Percentiles rank a stretch among this genome's conserved stretches.
phyloP scores from a whole-genome alignment of 2,329 filamentous ascomycete genomes.

The Teratosphaeria nubilosa region DNA sequence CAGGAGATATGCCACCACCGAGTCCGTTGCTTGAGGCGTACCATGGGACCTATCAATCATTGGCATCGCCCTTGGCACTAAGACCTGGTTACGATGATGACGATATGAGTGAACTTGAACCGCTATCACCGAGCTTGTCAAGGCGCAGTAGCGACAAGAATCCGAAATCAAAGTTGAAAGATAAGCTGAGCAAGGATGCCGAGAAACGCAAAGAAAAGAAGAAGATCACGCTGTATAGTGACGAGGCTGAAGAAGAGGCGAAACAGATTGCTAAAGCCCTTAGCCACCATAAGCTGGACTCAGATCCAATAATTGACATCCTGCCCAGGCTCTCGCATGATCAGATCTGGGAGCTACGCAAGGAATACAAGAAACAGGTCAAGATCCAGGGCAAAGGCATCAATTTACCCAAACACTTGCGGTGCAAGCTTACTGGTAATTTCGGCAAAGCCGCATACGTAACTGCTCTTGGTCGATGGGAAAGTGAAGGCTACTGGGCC shows the following conservation, averaged over 20 bases:
- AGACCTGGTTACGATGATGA: conserved; percentile 46
- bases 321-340: conserved; percentile 76
- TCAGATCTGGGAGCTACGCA: conserved; percentile 75
- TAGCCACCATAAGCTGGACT: conserved; percentile 53
- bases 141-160: conserved; percentile 5
- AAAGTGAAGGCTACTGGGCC: conserved; percentile 93
- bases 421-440: conserved; percentile 63
- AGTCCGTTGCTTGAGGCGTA: conserved; percentile 89
- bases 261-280: conserved; percentile 66
- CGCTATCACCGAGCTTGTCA: conserved; percentile 27
- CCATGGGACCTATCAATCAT: conserved; percentile 84
- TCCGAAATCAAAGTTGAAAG: conserved; percentile 7
- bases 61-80: conserved; percentile 75
- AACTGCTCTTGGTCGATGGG: conserved; percentile 80
- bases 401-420: conserved; percentile 79
- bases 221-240: conserved; percentile 59
- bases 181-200: conserved; percentile 9
- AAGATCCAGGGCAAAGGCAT: conserved; percentile 73
- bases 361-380: conserved; percentile 81
- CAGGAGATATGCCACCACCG: conserved; percentile 48
- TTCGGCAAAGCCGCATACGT: conserved; percentile 90
- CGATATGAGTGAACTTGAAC: conserved; percentile 40
- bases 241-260: conserved; percentile 68
- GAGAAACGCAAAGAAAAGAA: conserved; percentile 37
- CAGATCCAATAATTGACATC: conserved; percentile 66